Evolutionary conservation across 768 basidiomycete genomes (phyloP).

Genomic region (Leucosporidium yakuticum): DNA sequence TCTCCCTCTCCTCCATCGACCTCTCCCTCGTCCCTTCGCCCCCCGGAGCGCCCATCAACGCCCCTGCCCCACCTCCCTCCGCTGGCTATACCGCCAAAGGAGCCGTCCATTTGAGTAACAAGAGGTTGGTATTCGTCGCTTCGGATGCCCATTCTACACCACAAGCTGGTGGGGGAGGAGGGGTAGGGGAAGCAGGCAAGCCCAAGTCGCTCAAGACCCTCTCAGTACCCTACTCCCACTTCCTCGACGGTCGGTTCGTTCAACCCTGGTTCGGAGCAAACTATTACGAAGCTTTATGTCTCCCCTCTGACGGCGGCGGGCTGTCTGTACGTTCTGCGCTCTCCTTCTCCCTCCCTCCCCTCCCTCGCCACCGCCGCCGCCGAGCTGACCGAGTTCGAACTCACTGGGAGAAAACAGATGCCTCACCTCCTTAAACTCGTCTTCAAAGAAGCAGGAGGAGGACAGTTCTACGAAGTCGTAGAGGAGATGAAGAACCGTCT

Average conservation of each 20-base stretch:
- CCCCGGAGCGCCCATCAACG: not conserved
- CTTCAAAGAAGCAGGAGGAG: constrained; percentile 32
- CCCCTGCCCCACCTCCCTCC: not conserved
- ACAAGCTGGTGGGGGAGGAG: not conserved
- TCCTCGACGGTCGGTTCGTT: constrained; percentile 23
- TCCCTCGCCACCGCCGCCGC: not conserved
- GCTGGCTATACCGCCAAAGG: not conserved
- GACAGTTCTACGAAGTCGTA: constrained; percentile 27
- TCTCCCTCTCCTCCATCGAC: not conserved
- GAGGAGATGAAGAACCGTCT: constrained; percentile 16
- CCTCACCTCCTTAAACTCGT: constrained; percentile 19
- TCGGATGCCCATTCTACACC: not conserved
- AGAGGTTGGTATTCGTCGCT: constrained; percentile 27
- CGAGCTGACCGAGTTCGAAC: not conserved
- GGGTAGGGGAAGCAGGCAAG: not conserved
- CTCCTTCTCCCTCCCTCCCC: not conserved
- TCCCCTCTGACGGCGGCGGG: constrained; percentile 3
- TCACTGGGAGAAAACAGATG: not conserved
- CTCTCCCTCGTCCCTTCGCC: constrained; percentile 12
- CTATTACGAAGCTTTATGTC: constrained; percentile 15
- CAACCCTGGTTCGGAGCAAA: constrained; percentile 30
- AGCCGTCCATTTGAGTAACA: constrained; percentile 12
- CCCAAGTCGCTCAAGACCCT: constrained; percentile 6
- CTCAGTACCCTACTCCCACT: constrained; percentile 13
- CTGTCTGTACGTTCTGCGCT: constrained; percentile 13